Conservation (phyloP, 352 stramenopile species). For the Phytophthora tubulina region DNA sequence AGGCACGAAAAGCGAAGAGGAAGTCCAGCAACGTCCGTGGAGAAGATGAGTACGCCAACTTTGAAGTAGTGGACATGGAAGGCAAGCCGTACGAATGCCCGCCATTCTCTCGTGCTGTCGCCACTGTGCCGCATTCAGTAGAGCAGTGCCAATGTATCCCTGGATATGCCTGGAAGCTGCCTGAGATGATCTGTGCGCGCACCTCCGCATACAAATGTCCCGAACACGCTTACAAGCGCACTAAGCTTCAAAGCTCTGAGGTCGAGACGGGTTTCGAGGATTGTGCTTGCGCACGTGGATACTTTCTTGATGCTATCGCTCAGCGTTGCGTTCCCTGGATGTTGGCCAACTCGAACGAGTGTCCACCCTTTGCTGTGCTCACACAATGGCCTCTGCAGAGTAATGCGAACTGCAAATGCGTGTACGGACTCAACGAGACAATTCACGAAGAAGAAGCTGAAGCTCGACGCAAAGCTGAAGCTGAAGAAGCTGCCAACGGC, state of each 20-base stretch:
- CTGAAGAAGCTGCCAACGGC: slow-evolving; percentile 18
- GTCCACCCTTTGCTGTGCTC: slow-evolving; percentile 66
- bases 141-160: slow-evolving; percentile 82
- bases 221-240: slow-evolving; percentile 59
- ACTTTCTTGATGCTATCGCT: slow-evolving; percentile 67
- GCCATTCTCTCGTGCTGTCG: slow-evolving; percentile 64
- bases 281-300: slow-evolving; percentile 77
- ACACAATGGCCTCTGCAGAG: slow-evolving; percentile 83
- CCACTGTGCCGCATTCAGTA: slow-evolving; percentile 66
- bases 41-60: slow-evolving; percentile 33
- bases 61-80: slow-evolving; percentile 33
- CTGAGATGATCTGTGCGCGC: slow-evolving; percentile 71
- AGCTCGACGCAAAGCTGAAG: slow-evolving; percentile 26
- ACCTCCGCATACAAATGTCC: slow-evolving; percentile 73
- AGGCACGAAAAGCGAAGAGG: slow-evolving; percentile 33
- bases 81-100: slow-evolving; percentile 59
- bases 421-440: slow-evolving; percentile 64
- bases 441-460: slow-evolving; percentile 26
- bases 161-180: slow-evolving; percentile 77
- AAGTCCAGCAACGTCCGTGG: slow-evolving; percentile 16
- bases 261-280: slow-evolving; percentile 66
- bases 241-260: slow-evolving; percentile 23
- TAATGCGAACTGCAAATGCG: slow-evolving; percentile 75
- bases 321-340: slow-evolving; percentile 74
- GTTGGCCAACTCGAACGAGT: slow-evolving; percentile 70